phyloP scores from a whole-genome alignment of 257 asterid genomes.

The Nicotiana benthamiana region DNA sequence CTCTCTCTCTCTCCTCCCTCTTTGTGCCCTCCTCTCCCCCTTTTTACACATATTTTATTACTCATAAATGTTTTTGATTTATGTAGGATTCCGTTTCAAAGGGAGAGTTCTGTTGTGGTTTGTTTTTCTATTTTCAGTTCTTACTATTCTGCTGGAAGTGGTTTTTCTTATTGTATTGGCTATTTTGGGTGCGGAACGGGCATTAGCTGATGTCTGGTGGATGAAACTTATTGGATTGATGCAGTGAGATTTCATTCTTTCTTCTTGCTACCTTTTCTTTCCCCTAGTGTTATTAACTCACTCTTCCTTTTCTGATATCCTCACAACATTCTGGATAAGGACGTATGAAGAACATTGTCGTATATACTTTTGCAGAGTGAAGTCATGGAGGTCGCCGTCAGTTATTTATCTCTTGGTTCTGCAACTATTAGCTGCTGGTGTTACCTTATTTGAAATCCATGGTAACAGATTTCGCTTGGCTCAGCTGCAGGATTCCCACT shows the following conservation, averaged over 20 bases:
- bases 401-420: slow-evolving; percentile 43
- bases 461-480: slow-evolving; percentile 39
- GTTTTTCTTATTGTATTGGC: slow-evolving; percentile 38
- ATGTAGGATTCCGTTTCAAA: slow-evolving; percentile 55
- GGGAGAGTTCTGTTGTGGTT: slow-evolving; percentile 59
- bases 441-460: slow-evolving; percentile 53
- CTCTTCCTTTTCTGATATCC: not conserved
- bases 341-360: not conserved
- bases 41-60: slow-evolving; percentile 3
- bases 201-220: slow-evolving; percentile 63
- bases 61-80: slow-evolving; percentile 11
- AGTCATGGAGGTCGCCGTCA: slow-evolving; percentile 57
- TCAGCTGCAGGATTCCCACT: slow-evolving; percentile 50
- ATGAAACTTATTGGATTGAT: slow-evolving; percentile 59
- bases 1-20: not conserved
- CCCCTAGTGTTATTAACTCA: not conserved
- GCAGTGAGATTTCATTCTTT: slow-evolving; percentile 35
- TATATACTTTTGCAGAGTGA: slow-evolving; percentile 45
- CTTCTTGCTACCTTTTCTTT: not conserved
- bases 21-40: not conserved
- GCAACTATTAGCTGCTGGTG: slow-evolving; percentile 46
- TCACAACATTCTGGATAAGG: not conserved
- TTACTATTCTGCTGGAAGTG: slow-evolving; percentile 44
- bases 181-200: slow-evolving; percentile 40
- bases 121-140: slow-evolving; percentile 42